Percentiles rank a stretch among this genome's conserved stretches.
These are phyloP conservation scores for Mayamaea pseudoterrestris DNA, from an alignment of 108 stramenopile genomes.

Conservation along the genomic window DNA sequence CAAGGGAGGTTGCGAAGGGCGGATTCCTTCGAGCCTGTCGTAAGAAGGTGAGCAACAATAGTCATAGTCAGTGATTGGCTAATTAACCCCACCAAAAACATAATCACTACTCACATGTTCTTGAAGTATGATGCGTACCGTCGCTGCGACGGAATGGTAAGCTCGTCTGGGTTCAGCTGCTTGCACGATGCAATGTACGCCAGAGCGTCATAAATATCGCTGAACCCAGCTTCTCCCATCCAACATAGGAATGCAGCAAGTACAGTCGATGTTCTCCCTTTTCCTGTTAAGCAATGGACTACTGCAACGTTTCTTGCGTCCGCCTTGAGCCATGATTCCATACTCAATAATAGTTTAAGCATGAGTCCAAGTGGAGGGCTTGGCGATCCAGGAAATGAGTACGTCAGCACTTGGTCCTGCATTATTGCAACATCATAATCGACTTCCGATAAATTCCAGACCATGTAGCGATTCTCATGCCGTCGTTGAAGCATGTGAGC, in stretches of 20 bases:
- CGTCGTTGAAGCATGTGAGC: slow-evolving; percentile 59
- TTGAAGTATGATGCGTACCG: slow-evolving; percentile 87
- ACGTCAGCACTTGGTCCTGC: slow-evolving; percentile 84
- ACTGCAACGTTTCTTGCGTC: slow-evolving; percentile 86
- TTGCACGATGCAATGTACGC: slow-evolving; percentile 81
- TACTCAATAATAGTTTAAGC: slow-evolving; percentile 73
- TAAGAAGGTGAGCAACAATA: no score
- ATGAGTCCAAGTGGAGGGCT: slow-evolving; percentile 90
- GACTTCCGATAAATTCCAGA: slow-evolving; percentile 94
- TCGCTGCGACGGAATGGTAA: slow-evolving; percentile 91
- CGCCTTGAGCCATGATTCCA: slow-evolving; percentile 92
- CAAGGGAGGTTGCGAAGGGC: slow-evolving; percentile 71
- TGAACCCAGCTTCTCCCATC: slow-evolving; percentile 87
- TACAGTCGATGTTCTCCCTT: slow-evolving; percentile 83
- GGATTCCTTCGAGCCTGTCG: slow-evolving; percentile 44
- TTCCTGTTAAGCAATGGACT: slow-evolving; percentile 93
- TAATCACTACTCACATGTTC: slow-evolving; percentile 60
- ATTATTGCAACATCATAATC: slow-evolving; percentile 75
- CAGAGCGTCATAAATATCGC: slow-evolving; percentile 63
- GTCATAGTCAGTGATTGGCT: no score
- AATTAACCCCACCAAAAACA: background rate
- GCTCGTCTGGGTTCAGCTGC: slow-evolving; percentile 41
- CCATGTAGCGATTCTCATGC: slow-evolving; percentile 74
- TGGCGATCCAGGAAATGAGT: slow-evolving; percentile 88
- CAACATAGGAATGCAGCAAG: slow-evolving; percentile 87